Evolutionary conservation across 1,284 basidiomycete genomes (phyloP).

Genomic region (Leccinum fallax): DNA sequence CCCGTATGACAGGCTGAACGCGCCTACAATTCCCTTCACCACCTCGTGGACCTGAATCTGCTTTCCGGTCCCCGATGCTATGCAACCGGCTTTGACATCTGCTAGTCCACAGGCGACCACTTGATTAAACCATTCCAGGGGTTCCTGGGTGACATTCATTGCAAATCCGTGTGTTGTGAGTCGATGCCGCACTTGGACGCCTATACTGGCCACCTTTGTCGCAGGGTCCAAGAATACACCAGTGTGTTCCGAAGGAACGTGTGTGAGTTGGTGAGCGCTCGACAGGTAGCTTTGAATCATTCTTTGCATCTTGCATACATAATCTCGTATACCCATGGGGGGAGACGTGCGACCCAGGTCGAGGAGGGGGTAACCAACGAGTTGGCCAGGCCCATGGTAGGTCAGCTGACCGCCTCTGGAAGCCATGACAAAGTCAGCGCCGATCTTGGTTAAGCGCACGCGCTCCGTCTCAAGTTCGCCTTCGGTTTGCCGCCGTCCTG

Average conservation of each 20-base stretch:
- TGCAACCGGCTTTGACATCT: slow-evolving; percentile 79
- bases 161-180: slow-evolving; percentile 96
- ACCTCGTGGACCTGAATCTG: slow-evolving; percentile 50
- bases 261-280: slow-evolving; percentile 55
- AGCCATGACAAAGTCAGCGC: slow-evolving; percentile 87
- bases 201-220: slow-evolving; percentile 91
- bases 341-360: slow-evolving; percentile 69
- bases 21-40: slow-evolving; percentile 51
- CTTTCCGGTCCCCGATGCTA: slow-evolving; percentile 48
- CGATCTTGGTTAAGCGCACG: slow-evolving; percentile 66
- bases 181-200: slow-evolving; percentile 93
- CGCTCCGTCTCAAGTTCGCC: slow-evolving; percentile 68
- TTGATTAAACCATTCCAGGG: slow-evolving; percentile 81
- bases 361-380: slow-evolving; percentile 94
- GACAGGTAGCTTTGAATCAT: slow-evolving; percentile 60
- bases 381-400: slow-evolving; percentile 97
- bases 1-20: slow-evolving; percentile 56
- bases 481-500: slow-evolving; percentile 81
- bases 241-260: slow-evolving; percentile 66
- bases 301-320: slow-evolving; percentile 65
- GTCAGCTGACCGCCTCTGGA: slow-evolving; percentile 92
- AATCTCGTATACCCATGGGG: slow-evolving; percentile 66
- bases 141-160: slow-evolving; percentile 85
- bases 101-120: slow-evolving; percentile 92
- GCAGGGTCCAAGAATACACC: slow-evolving; percentile 71